These are phyloP conservation scores for Cyanidiococcus yangmingshanensis DNA, from an alignment of 23 red algal genomes.

Conservation along the genomic window DNA sequence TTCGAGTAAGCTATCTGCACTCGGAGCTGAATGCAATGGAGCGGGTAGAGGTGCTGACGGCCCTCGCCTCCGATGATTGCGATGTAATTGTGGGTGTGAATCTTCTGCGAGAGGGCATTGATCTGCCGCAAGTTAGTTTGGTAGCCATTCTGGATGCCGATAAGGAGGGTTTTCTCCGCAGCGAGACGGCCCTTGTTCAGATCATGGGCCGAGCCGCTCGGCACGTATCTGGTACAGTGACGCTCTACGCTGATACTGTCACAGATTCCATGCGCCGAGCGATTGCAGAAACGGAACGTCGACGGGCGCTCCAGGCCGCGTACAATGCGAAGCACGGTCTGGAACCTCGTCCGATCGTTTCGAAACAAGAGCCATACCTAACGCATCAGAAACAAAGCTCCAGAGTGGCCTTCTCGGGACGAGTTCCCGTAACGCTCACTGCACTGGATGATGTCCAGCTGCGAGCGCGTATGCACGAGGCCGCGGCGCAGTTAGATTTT, in stretches of 20 bases:
- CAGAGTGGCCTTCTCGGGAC: not conserved
- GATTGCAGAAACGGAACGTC: conserved; percentile 49
- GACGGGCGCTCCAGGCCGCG: conserved; percentile 49
- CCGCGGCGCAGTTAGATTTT: conserved; percentile 45
- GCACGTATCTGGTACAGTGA: conserved; percentile 47
- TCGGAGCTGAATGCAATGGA: conserved; percentile 65
- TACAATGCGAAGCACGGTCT: conserved; percentile 38
- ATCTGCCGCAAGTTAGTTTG: conserved; percentile 55
- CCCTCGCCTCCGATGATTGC: conserved; percentile 7
- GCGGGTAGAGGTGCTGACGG: conserved; percentile 62
- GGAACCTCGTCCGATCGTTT: conserved; percentile 25
- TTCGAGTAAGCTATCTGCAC: conserved; percentile 58
- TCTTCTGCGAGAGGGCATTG: conserved; percentile 65
- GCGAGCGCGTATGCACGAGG: conserved; percentile 33
- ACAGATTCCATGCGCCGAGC: conserved; percentile 54
- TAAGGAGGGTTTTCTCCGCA: conserved; percentile 72
- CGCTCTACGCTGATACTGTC: conserved; percentile 67
- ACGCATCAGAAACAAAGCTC: not conserved
- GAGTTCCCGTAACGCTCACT: conserved; percentile 21
- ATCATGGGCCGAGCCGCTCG: conserved; percentile 77
- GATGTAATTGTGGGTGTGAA: conserved; percentile 81
- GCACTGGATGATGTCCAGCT: conserved; percentile 21
- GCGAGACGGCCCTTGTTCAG: conserved; percentile 66
- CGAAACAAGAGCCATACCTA: not conserved
- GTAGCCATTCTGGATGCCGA: conserved; percentile 90